Evolutionary conservation across 495 filamentous ascomycete genomes (phyloP).

Genomic region (Hyaloscypha bicolor): DNA sequence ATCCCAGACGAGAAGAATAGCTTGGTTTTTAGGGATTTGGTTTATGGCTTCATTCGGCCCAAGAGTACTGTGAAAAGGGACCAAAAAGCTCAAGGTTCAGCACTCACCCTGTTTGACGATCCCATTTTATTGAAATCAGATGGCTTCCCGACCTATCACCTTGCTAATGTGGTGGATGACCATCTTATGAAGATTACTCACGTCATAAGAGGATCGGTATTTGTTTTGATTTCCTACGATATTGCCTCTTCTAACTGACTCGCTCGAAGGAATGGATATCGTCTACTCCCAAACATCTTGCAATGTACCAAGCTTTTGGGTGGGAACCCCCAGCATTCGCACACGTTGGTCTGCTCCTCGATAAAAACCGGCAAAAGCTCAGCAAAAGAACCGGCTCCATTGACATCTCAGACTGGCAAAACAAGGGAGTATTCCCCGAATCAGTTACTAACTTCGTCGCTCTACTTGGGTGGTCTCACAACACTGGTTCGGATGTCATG

Average conservation of each 20-base stretch:
- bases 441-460: conserved; percentile 82
- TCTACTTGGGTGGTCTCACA: conserved; percentile 84
- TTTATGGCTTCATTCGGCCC: conserved; percentile 67
- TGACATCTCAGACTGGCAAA: conserved; percentile 67
- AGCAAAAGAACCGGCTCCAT: conserved; percentile 83
- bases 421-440: conserved; percentile 68
- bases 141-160: conserved; percentile 91
- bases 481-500: conserved; percentile 64
- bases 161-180: conserved; percentile 97
- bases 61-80: conserved; percentile 42
- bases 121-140: conserved; percentile 89
- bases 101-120: conserved; percentile 59
- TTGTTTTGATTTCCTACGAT: conserved; percentile 28
- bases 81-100: conserved; percentile 37
- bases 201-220: conserved; percentile 83
- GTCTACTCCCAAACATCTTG: conserved; percentile 86
- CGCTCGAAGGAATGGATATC: conserved; percentile 80
- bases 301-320: conserved; percentile 83
- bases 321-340: conserved; percentile 85
- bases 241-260: conserved; percentile 13
- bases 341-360: conserved; percentile 85
- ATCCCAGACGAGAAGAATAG: conserved; percentile 56
- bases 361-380: conserved; percentile 76
- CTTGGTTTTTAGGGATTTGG: conserved; percentile 63
- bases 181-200: conserved; percentile 93